phyloP scores from a whole-genome alignment of 192 early-diverging fungal species.

The Phlyctochytrium arcticum region DNA sequence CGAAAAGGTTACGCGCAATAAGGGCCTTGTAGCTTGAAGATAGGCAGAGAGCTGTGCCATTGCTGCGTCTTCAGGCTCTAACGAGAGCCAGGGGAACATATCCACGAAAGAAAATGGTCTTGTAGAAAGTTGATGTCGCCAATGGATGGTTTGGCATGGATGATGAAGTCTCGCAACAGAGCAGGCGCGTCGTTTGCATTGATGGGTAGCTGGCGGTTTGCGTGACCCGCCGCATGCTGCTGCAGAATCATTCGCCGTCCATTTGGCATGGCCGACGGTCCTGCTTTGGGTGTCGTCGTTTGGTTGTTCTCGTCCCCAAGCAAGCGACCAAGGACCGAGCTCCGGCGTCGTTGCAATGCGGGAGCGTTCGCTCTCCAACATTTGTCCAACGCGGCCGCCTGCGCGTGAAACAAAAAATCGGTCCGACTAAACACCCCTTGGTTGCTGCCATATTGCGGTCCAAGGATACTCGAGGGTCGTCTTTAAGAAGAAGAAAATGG shows the following conservation, averaged over 20 bases:
- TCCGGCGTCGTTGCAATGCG: neutral
- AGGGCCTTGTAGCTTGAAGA: neutral
- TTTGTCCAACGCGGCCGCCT: neutral
- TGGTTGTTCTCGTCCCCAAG: neutral
- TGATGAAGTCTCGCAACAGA: neutral
- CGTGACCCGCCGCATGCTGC: neutral
- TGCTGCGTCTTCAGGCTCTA: neutral
- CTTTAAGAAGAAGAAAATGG: too few relatives aligned
- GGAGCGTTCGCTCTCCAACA: neutral
- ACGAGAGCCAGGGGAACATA: neutral
- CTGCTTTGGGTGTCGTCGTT: neutral
- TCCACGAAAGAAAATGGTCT: neutral
- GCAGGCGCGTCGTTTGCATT: neutral
- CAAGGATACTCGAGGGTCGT: too few relatives aligned
- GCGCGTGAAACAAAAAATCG: neutral
- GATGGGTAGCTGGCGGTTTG: neutral
- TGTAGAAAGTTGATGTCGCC: neutral
- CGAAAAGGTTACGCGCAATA: constrained; percentile 3
- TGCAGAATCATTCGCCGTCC: neutral
- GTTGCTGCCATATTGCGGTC: neutral
- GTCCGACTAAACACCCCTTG: neutral
- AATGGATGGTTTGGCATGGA: too few relatives aligned
- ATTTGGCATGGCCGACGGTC: neutral
- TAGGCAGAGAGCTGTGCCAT: neutral
- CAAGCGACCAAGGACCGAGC: neutral